Base-by-base conservation (phyloP, 305 asterid species). In the Andrographis paniculata region DNA sequence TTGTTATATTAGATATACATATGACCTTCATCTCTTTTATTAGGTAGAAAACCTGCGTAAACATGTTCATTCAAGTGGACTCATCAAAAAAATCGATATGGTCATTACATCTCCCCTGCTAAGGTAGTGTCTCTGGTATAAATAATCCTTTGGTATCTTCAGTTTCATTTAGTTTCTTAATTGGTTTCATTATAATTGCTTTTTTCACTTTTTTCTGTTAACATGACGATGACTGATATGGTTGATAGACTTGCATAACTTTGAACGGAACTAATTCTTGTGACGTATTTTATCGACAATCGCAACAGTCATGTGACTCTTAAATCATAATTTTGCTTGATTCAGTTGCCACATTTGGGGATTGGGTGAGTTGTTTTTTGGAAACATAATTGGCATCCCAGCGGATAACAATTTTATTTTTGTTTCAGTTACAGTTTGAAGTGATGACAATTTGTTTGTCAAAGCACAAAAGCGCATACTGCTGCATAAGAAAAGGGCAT, bases 41-140 rank as follows among this genome's bases (percentile, higher is more conserved):
- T 84, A 87, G 96, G 96, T 87, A 41, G 96, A 87, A 52, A 78
- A 74, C 67, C 66, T 87, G 69, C 91, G 87, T 36, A 72, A 76
- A 62, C 96, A 87, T 67, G 94, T 87, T 55, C 91, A 73, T 42
- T 58, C 67, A 46, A 74, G 76, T 62, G 93, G 87, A 60, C 85
- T 87, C 63, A 69, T 70, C 69, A 75, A 76, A 76, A 80, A 69
- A 73, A 58, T 87, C 16, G 95, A 83, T 16, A 49, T 87, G 67
- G 96, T 87, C 54, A 76, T 87, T 42, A 78, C 95, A 16, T 87
- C 96, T 64, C 96, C 96, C 61, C 63, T 87, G 78, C 50, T 74
- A 63, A 83, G 96, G 95, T 83, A 69, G 59, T 48, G 43, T 28
- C 36, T 58, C 52, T 42, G 55, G 39, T 36, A 28, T 45, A 23